Conservation (phyloP, 2,329 filamentous ascomycete genomes). For the Alternaria triticimaculans region DNA sequence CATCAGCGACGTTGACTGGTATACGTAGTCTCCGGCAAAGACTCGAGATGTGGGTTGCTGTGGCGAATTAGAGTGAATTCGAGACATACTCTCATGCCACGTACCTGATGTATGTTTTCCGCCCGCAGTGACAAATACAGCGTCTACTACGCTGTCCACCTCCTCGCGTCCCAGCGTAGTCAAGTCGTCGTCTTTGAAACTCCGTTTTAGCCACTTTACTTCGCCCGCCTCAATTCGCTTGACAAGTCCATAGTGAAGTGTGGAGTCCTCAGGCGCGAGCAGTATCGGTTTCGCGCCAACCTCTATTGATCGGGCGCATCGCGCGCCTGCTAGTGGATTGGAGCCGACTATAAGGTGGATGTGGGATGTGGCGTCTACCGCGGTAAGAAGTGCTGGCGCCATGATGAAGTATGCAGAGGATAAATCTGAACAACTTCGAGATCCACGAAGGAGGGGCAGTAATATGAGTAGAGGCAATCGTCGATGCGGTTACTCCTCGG, state of each 20-base stretch:
- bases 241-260: constrained; percentile 66
- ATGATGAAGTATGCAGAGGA: constrained; percentile 33
- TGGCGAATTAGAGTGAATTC: constrained; percentile 15
- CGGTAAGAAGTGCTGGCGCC: constrained; percentile 70
- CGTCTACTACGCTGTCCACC: constrained; percentile 80
- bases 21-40: constrained; percentile 82
- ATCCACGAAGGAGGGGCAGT: constrained; percentile 4
- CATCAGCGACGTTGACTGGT: constrained; percentile 90
- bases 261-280: constrained; percentile 71
- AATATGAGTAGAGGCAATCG: constrained; percentile 13
- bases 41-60: constrained; percentile 71
- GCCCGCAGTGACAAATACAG: constrained; percentile 82
- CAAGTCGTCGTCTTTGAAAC: constrained; percentile 75
- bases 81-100: background rate
- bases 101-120: constrained; percentile 58
- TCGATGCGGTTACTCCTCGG: constrained; percentile 14
- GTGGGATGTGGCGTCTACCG: constrained; percentile 72
- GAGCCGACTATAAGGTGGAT: constrained; percentile 86
- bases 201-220: constrained; percentile 69
- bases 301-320: constrained; percentile 79
- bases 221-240: constrained; percentile 70
- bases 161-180: constrained; percentile 79
- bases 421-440: background rate
- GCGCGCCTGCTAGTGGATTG: constrained; percentile 83
- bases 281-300: constrained; percentile 83